Evolutionary conservation across 1,139 yeast genomes (phyloP), one percentile per base, ranked within the genome.

Genomic region (Arxiozyma telluris): DNA sequence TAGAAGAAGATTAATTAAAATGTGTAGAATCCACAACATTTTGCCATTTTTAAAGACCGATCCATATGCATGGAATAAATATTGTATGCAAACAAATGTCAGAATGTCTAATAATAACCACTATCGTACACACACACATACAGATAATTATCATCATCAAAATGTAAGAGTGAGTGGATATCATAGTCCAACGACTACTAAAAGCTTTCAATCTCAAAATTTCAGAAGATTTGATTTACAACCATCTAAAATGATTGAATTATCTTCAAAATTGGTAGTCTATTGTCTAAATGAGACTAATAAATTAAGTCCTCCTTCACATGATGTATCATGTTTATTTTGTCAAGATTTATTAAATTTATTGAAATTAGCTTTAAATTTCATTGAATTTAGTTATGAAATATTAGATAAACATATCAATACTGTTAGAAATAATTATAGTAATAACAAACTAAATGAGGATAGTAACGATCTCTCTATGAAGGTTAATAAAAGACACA

Each of bases 221-320:
- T 67, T 65, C 47, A 61, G 72, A 49, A 61, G 71, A 44, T 68
- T 68, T 53, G 71, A 68, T 55, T 55, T 68, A 30, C 72, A 68
- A 54, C 59, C 65, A 20, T 60, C 70, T 8, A 66, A 66, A 49
- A 62, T 61, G 57, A 46, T 68, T 3, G 68, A 68, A 51, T 48
- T 67, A 49, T 60, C 69, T 4, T 54, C 62, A 11, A 59, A 58
- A 21, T 56, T 61, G 18, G 57, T 66, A 2, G 46, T 67, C 5
- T 68, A 68, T 53, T 67, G 72, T 50, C 54, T 64, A 44, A 59
- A 61, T 42, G 52, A 49, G 3, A 38, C 50, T 20, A 53, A 53
- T 22, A 20, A 6, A 4, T 15, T 8, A 8, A 52, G 44, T 6
- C 41, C 39, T 20, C 20, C 18, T 3, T 45, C 41, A 15, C 47